Conservation (phyloP, 805 yeast genomes). For the Kluyveromyces siamensis region DNA sequence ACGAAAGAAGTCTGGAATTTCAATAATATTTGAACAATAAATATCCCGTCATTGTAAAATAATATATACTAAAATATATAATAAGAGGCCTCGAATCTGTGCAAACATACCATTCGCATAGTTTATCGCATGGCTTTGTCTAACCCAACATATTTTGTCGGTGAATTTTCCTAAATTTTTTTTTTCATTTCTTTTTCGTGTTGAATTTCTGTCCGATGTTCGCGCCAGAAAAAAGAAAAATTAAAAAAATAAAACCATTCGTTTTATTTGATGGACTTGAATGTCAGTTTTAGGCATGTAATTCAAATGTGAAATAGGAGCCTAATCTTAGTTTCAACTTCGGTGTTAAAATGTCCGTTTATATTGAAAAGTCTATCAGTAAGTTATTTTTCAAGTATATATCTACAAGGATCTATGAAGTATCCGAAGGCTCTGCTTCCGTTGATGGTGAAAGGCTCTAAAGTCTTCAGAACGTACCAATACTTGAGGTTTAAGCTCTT, state of each 20-base stretch:
- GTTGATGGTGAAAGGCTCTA: neutral
- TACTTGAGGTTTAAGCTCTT: neutral
- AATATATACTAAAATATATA: no score
- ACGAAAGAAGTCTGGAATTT: neutral
- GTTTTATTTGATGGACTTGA: no score
- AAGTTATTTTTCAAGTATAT: no score
- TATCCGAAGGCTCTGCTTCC: constrained; percentile 3
- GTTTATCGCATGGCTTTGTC: neutral
- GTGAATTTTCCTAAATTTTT: neutral
- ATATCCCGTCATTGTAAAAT: neutral
- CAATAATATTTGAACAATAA: no score
- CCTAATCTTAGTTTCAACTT: no score
- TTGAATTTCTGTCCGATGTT: neutral
- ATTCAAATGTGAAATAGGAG: no score
- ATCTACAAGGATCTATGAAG: neutral
- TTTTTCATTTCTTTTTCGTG: neutral
- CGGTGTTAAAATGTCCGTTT: neutral
- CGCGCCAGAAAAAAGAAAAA: neutral
- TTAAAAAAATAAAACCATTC: no score
- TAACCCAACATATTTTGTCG: constrained; percentile 3
- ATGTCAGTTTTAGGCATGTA: no score
- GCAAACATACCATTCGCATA: no score
- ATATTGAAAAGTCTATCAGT: no score
- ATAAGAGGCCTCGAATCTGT: no score
- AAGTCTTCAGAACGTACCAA: neutral